A percentile compares a stretch with the other conserved stretches of the same genome.
phyloP scores from a whole-genome alignment of 2,329 filamentous ascomycete species.

The Zasmidium cellare region DNA sequence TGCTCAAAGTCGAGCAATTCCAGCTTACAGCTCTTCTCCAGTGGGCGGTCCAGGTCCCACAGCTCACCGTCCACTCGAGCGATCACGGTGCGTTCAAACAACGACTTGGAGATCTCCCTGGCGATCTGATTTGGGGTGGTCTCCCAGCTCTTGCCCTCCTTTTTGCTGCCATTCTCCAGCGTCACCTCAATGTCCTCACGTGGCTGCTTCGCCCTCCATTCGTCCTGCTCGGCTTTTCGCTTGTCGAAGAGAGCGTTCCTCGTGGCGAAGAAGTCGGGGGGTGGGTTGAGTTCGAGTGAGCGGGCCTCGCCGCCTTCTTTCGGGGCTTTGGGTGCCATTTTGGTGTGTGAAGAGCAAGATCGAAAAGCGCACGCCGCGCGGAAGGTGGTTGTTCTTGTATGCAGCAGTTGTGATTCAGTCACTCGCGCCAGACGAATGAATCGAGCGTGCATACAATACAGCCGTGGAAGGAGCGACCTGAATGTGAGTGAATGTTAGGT shows the following conservation, averaged over 20 bases:
- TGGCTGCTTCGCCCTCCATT: slow-evolving; percentile 69
- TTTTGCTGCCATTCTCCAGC: slow-evolving; percentile 69
- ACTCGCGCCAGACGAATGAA: slow-evolving; percentile 2
- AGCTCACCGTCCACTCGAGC: slow-evolving; percentile 80
- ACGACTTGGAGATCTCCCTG: slow-evolving; percentile 78
- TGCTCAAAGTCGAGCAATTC: slow-evolving; percentile 82
- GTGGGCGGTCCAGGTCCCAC: slow-evolving; percentile 89
- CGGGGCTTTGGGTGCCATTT: slow-evolving; percentile 28
- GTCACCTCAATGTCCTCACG: slow-evolving; percentile 74
- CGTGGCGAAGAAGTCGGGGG: slow-evolving; percentile 77
- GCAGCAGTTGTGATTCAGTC: slow-evolving; percentile 4
- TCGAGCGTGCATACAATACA: slow-evolving; percentile 2
- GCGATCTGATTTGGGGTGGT: slow-evolving; percentile 81
- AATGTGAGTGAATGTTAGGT: too few species aligned
- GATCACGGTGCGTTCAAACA: slow-evolving; percentile 83
- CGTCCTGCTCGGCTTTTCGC: slow-evolving; percentile 80
- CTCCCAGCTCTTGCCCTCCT: slow-evolving; percentile 81
- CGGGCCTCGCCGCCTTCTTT: slow-evolving; percentile 46
- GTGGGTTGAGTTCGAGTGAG: slow-evolving; percentile 50
- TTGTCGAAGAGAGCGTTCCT: slow-evolving; percentile 85
- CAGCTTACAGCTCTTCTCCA: slow-evolving; percentile 84
- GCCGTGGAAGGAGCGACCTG: neutral
- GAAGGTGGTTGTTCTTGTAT: neutral
- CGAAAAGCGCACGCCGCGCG: neutral
- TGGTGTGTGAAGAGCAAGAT: neutral